Evolutionary conservation across 2,329 filamentous ascomycete species (phyloP), one percentile per base, ranked within the genome.

Genomic region (Leptographium flavum): DNA sequence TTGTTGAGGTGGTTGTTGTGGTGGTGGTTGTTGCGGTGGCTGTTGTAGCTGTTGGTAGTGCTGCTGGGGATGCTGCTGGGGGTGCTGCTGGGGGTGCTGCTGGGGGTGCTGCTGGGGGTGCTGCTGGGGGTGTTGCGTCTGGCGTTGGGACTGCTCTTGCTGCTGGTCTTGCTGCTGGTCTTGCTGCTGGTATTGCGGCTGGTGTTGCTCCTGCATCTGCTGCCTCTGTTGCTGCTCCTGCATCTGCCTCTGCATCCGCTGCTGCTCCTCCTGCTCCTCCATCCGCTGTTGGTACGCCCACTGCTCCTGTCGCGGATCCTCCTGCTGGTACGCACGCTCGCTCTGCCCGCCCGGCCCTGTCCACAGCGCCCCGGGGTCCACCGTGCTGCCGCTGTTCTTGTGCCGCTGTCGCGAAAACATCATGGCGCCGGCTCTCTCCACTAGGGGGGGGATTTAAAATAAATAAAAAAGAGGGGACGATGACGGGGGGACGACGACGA

Each of bases 161-260:
- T 31, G 32, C 28, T 41, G n/a, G n/a, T n/a, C n/a, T n/a, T n/a
- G 47, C 22, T 43, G 47, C 30, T 45, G 45, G 17, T 40, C 27
- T 19, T 43, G 33, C 10, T 46, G 44, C 11, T 46, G 46, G 53
- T 56, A 46, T 5, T 2, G 35, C 3, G 31, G 5, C 30, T 25
- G 42, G 5, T 30, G 25, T 19, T 28, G 23, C 14, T 25, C 22
- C 5, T 25, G 17, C 15, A 5, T 2, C 27, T 42, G 19, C 10
- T 22, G 36, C 8, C 19, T 3, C 28, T 32, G 28, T 13, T 32
- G 27, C 28, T 32, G 17, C 19, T 23, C n/a, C 28, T 33, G 9
- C 22, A 23, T 10, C 21, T 6, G 42, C 14, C 19, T 22, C 22
- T 35, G n/a, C 28, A 7, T 27, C 9, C 33, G 27, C 28, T 21